These are phyloP conservation scores for Blastobotrys aristatus DNA, from an alignment of 1,139 yeast genomes.

Conservation along the genomic window DNA sequence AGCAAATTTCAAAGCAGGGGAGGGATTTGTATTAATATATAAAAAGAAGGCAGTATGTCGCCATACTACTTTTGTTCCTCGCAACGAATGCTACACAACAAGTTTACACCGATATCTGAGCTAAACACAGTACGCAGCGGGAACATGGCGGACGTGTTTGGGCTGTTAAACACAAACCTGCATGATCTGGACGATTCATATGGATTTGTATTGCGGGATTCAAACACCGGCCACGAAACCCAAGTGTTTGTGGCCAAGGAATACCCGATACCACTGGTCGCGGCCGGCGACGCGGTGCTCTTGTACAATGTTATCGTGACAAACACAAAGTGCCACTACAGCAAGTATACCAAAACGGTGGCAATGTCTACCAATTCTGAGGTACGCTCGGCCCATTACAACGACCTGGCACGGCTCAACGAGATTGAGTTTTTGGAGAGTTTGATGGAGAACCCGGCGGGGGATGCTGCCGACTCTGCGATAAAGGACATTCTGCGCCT, in stretches of 20 bases:
- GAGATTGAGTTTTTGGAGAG: constrained; percentile 8
- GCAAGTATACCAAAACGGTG: constrained; percentile 6
- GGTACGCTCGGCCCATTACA: constrained; percentile 1
- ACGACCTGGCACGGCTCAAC: background rate
- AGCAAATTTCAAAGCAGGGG: background rate
- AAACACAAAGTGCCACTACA: constrained; percentile 1
- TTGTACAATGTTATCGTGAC: constrained; percentile 6
- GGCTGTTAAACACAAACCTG: constrained; percentile 7
- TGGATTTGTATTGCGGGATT: constrained; percentile 8
- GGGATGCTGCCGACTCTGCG: background rate
- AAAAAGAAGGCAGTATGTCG: too few relatives aligned
- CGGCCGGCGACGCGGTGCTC: constrained; percentile 8
- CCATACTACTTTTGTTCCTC: background rate
- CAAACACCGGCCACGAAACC: background rate
- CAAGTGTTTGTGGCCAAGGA: constrained; percentile 7
- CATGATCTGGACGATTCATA: constrained; percentile 10
- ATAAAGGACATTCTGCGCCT: constrained; percentile 9
- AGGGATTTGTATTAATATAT: background rate
- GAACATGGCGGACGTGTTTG: constrained; percentile 9
- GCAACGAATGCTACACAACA: background rate
- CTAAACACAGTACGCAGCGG: background rate
- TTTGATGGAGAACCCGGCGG: background rate
- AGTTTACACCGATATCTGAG: constrained; percentile 1
- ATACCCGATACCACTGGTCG: constrained; percentile 4
- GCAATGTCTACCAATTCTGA: constrained; percentile 3